Evolutionary conservation across 1,284 basidiomycete genomes (phyloP), one percentile per base, ranked within the genome.

Genomic region (Ustilago curta): DNA sequence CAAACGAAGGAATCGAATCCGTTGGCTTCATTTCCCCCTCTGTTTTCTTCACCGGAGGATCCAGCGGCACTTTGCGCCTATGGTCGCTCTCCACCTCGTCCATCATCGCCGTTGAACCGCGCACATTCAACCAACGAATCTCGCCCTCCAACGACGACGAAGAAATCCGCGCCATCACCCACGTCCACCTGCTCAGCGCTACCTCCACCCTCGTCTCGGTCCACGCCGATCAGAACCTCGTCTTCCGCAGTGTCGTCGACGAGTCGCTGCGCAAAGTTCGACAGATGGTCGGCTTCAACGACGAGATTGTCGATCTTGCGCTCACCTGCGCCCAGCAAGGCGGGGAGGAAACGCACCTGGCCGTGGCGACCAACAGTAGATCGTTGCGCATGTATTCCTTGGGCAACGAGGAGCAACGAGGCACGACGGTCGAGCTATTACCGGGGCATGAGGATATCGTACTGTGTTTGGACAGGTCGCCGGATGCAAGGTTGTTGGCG

Each of bases 181-280:
- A 77, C 5, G 75, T 81, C 12, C 78, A 79, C 32, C 56, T 65
- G 31, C n/a, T 75, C 8, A n/a, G 55, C 1, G 23, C 51, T 37
- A 1, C 40, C 25, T 21, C 49, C 5, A 18, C 37, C 21, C 88
- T 95, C 21, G 93, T 94, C n/a, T 70, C 62, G 5, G 88, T 96
- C 8, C 95, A 97, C 83, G 94, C 93, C 29, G 96, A 99, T 85
- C 96, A 98, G 87, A 98, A 97, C 79, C 93, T 99, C 76, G 89
- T 95, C 50, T 93, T 94, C 85, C 90, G 73, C 5, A 58, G 54
- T 9, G 44, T 75, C 12, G 56, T 27, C n/a, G 14, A 27, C 86
- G 95, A 8, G 85, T 87, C 8, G 88, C 42, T 42, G 87, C 89
- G n/a, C 19, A 73, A 74, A 25, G 55, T 67, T 14, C 66, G 76